Base-by-base conservation (phyloP, 2,329 filamentous ascomycete species). In the Xylogone sp. region DNA sequence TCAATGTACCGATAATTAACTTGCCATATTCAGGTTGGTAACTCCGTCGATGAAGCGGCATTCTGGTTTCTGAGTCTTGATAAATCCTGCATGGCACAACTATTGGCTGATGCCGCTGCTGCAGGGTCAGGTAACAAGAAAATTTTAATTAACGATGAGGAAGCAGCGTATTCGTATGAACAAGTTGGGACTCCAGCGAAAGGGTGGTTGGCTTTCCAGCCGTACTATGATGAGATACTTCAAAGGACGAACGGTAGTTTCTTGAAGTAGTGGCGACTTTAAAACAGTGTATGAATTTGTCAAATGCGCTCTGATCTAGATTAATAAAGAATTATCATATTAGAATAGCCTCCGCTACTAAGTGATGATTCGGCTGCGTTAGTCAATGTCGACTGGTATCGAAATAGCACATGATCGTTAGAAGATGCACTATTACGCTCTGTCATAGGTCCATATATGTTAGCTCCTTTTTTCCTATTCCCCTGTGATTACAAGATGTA, bases 91-190 rank as follows among this genome's bases (percentile, higher is more conserved):
- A 68, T 69, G 43, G 66, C 67, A 3, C 72, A 76, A 61, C 60
- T 77, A 13, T 54, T 80, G 42, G 77, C 75, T 2, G 78, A 82
- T 57, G 78, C 77, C 1, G 79, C 79, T 1, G 79, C 79, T 1
- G 77, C 66, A 0, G 84, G 84, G 0, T 71, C 81, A 1, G 85
- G 85, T 2, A 76, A 77, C 2, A 67, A 75, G 62, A 86, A 84
- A 1, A 71, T 86, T 31, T 82, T 83, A 64, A 84, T 90, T 58
- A 72, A 75, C 4, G 78, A 86, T 1, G 82, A 82, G 43, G 85
- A 89, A 61, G 86, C 86, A 1, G 70, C 66, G 16, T 86, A 78
- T 56, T 89, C 86, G 0, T 82, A 80, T 59, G 82, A 84, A 66
- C 77, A 80, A 1, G 73, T 90, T 2, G 86, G 87, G 2, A 72